Evolutionary conservation across 2,329 filamentous ascomycete species (phyloP), one percentile per base, ranked within the genome.

Genomic region (Talaromyces rugulosus): DNA sequence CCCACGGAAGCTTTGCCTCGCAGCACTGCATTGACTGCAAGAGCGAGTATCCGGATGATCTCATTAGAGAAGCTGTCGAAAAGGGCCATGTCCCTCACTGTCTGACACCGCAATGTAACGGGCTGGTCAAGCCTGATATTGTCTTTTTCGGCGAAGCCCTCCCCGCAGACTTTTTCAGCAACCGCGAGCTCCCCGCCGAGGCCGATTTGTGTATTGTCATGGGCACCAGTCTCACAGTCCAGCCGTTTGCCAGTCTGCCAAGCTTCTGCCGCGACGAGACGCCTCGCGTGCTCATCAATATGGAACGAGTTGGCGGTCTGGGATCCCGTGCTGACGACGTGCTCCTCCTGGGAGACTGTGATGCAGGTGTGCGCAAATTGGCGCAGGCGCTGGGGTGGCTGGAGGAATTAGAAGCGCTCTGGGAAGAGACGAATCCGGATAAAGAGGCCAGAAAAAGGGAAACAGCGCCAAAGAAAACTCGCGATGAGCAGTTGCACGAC

Each of bases 11-110:
- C 74, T 99, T 98, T 73, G 94, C 94, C 27, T 86, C 85, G 0
- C 94, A 98, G 77, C 85, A 89, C 66, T 99, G 95, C 75, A 93
- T 98, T 69, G 92, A 96, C 28, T 99, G 95, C 81, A 87, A 87
- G 71, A 79, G 77, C 0, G 75, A 83, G 1, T 98, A 87, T 71
- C 89, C 91, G 0, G 87, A 89, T 40, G 85, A 89, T 3, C 75
- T 85, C 66, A 96, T 98, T 89, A 83, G 83, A 69, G 78, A 85
- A 65, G 85, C 88, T 63, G 86, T 98, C 27, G 77, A 82, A 3
- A 80, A 80, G 40, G 89, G 86, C 28, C 81, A 86, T 30, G 89
- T 96, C 0, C 91, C 94, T 0, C 81, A 79, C 63, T 98, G 94
- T 73, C 66, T 77, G 44, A 76, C 79, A 4, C 71, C 79, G 8